phyloP scores from a whole-genome alignment of 225 moss, liverwort and hornwort genomes.

The Rhytidiadelphus loreus region DNA sequence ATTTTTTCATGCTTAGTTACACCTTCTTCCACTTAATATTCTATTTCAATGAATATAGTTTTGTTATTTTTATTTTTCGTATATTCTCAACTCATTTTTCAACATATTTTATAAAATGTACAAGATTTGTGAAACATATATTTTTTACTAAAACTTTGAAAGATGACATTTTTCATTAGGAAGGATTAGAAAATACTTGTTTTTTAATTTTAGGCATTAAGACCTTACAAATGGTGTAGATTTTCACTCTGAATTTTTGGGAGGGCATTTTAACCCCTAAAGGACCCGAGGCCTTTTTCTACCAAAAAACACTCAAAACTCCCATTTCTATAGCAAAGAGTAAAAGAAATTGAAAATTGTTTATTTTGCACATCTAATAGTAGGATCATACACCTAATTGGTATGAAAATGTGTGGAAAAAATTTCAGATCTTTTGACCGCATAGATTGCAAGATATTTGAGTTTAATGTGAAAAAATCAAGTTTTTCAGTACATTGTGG shows the following conservation, averaged over 20 bases:
- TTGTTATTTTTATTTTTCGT: not conserved
- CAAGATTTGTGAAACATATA: not conserved
- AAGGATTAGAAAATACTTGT: not conserved
- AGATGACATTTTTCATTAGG: not conserved
- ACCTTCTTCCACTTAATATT: not conserved
- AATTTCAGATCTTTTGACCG: no score
- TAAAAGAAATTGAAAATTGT: no score
- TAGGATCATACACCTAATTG: no score
- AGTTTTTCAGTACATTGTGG: no score
- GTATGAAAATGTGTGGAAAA: no score
- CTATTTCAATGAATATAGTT: not conserved
- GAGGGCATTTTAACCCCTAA: no score
- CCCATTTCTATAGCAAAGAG: no score
- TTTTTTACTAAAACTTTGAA: not conserved
- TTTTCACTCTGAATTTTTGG: not conserved
- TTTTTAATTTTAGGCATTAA: not conserved
- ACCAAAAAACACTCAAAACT: no score
- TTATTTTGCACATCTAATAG: no score
- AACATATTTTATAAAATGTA: not conserved
- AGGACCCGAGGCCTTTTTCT: no score
- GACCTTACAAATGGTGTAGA: not conserved
- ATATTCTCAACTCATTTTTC: not conserved
- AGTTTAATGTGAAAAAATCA: no score
- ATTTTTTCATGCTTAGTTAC: not conserved
- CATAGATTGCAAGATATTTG: no score